Conservation (phyloP, 1,284 basidiomycete genomes). For the Ganoderma boninense region DNA sequence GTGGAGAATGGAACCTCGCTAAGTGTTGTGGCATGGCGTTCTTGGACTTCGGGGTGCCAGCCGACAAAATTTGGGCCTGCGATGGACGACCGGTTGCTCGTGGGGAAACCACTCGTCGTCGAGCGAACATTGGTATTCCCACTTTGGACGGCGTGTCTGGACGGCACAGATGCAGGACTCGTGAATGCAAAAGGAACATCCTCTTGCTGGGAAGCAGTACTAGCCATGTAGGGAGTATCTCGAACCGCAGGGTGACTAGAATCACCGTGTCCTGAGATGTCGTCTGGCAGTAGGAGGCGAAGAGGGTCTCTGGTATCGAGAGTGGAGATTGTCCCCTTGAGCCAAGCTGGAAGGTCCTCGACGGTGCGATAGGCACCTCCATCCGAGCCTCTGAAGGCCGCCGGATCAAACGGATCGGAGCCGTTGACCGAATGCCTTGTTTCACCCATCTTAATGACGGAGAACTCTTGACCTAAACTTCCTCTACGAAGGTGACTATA, state of each 20-base stretch:
- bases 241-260: constrained; percentile 13
- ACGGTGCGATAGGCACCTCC: constrained; percentile 10
- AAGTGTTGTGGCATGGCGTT: background rate
- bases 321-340: constrained; percentile 50
- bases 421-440: constrained; percentile 11
- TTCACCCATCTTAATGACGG: constrained; percentile 52
- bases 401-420: constrained; percentile 16
- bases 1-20: constrained; percentile 8
- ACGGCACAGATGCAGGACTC: background rate
- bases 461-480: constrained; percentile 49
- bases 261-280: background rate
- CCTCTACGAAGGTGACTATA: constrained; percentile 44
- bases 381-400: constrained; percentile 5
- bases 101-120: background rate
- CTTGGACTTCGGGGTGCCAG: background rate
- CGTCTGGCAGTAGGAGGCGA: constrained; percentile 46
- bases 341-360: constrained; percentile 52
- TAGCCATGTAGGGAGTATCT: constrained; percentile 4
- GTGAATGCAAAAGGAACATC: constrained; percentile 16
- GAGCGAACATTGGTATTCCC: too few relatives aligned
- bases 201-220: constrained; percentile 4
- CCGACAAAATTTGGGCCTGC: background rate
- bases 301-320: constrained; percentile 55
- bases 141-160: background rate
- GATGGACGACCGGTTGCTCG: background rate